These are phyloP conservation scores for Colletotrichum sp. DNA, from an alignment of 2,329 filamentous ascomycete genomes.

Conservation along the genomic window DNA sequence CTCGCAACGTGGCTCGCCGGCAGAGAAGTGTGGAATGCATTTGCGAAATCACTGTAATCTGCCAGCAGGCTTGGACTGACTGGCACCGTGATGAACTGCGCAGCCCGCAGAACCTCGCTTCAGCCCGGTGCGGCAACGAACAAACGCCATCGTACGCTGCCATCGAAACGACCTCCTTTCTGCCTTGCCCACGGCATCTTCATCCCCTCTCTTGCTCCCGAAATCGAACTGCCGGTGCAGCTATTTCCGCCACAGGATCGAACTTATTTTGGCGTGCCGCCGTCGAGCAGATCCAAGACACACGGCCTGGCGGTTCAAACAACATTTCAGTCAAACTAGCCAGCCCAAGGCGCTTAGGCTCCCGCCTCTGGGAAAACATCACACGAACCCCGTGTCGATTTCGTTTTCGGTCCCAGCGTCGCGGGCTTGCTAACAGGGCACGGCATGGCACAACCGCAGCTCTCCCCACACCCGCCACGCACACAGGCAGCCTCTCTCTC, in stretches of 20 bases:
- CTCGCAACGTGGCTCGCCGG: background rate
- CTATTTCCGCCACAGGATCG: background rate
- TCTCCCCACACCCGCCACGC: background rate
- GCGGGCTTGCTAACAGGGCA: slow-evolving; percentile 13
- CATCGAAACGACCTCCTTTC: background rate
- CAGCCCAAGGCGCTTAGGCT: background rate
- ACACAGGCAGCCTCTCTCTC: background rate
- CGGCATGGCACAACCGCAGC: background rate
- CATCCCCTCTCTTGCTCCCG: background rate
- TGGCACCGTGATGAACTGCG: background rate
- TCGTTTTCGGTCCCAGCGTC: background rate
- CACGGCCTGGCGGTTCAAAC: background rate
- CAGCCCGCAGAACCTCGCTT: background rate
- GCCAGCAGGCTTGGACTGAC: background rate
- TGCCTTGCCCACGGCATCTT: background rate
- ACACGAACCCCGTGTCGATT: slow-evolving; percentile 15
- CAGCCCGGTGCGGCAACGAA: background rate
- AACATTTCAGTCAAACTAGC: background rate
- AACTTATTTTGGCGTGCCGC: background rate
- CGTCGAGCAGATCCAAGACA: slow-evolving; percentile 14
- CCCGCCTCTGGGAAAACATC: background rate
- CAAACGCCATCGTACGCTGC: background rate
- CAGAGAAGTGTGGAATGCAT: background rate
- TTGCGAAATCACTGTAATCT: background rate
- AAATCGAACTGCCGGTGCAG: background rate